A percentile compares a stretch with the other conserved stretches of the same genome.
phyloP scores from a whole-genome alignment of 2,329 filamentous ascomycete species.

The Conoideocrella luteorostrata region DNA sequence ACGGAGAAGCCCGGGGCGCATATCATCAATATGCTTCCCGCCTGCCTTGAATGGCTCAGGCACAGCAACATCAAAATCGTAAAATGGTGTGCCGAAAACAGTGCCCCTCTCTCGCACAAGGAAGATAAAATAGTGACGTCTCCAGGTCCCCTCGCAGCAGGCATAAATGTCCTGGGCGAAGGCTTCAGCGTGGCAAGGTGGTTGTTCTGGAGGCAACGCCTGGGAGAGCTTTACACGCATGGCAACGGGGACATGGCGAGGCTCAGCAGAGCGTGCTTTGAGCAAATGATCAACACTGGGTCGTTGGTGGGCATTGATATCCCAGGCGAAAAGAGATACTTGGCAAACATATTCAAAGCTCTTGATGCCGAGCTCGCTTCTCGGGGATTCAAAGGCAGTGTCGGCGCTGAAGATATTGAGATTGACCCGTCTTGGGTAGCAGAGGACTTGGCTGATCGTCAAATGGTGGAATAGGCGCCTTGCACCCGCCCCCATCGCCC shows the following conservation, averaged over 20 bases:
- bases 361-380: constrained; percentile 8
- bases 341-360: constrained; percentile 7
- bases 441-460: no score
- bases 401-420: constrained; percentile 8
- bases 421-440: no score
- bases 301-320: constrained; percentile 5
- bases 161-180: not conserved
- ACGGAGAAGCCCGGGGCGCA: not conserved
- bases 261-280: constrained; percentile 9
- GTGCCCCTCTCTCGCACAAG: not conserved
- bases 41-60: constrained; percentile 7
- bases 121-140: not conserved
- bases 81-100: not conserved
- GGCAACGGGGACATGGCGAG: not conserved
- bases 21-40: constrained; percentile 4
- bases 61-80: constrained; percentile 5
- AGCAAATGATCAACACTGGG: constrained; percentile 8
- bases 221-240: constrained; percentile 6
- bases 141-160: constrained; percentile 1
- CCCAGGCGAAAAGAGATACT: constrained; percentile 8
- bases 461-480: no score
- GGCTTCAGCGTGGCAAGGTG: constrained; percentile 7
- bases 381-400: not conserved
- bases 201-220: constrained; percentile 10
- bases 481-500: no score